phyloP scores from a whole-genome alignment of 2,329 filamentous ascomycete species.

The Annulohypoxylon truncatum region DNA sequence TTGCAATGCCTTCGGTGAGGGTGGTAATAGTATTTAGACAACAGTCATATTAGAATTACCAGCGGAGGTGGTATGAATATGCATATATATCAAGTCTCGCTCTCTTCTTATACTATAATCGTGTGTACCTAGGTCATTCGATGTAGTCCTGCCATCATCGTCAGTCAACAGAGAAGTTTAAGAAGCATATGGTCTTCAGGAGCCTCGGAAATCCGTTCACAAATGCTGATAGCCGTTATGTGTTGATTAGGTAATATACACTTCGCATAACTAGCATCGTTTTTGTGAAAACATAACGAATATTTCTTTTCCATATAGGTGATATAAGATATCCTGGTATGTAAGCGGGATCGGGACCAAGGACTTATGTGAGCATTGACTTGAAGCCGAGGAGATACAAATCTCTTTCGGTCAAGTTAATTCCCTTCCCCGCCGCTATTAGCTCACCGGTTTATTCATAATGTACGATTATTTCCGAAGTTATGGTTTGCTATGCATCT shows the following conservation, averaged over 20 bases:
- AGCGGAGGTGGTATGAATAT: too few relatives aligned
- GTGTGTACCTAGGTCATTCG: too few relatives aligned
- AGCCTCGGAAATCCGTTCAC: too few relatives aligned
- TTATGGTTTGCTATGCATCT: not conserved
- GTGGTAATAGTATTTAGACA: not conserved
- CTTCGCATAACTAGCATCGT: not conserved
- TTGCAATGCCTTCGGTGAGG: not conserved
- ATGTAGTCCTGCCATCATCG: too few relatives aligned
- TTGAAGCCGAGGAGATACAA: not conserved
- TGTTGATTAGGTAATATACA: not conserved
- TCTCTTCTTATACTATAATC: too few relatives aligned
- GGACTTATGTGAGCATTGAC: not conserved
- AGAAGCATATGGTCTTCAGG: too few relatives aligned
- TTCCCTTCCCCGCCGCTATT: not conserved
- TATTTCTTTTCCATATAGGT: too few relatives aligned
- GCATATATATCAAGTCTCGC: too few relatives aligned
- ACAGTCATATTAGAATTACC: not conserved
- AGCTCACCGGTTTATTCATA: not conserved
- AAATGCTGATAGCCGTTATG: too few relatives aligned
- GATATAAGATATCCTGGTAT: too few relatives aligned
- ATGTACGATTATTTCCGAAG: not conserved
- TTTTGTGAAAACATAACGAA: not conserved
- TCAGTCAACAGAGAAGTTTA: too few relatives aligned
- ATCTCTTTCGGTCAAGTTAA: not conserved
- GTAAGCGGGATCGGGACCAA: not conserved